Conservation (phyloP, 306 rosid species). For the apple (Malus domestica) region ASM211411v1 NC_041803.1:14697001-14697500, state of each 20-base stretch:
- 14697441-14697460: constrained; percentile 87
- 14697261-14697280: constrained; percentile 67
- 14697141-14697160: constrained; percentile 2
- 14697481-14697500: constrained; percentile 22
- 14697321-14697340: constrained; percentile 87
- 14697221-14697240: constrained; percentile 79
- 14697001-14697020: constrained; percentile 86
- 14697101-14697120: background rate
- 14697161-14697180: constrained; percentile 51
- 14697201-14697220: constrained; percentile 89
- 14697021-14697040: constrained; percentile 81
- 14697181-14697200: constrained; percentile 73
- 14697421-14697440: constrained; percentile 92
- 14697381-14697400: constrained; percentile 57
- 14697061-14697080: constrained; percentile 82
- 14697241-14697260: constrained; percentile 64
- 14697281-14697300: constrained; percentile 59
- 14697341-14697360: constrained; percentile 77
- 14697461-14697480: constrained; percentile 57
- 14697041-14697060: constrained; percentile 81
- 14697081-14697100: constrained; percentile 76
- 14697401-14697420: constrained; percentile 58
- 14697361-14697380: constrained; percentile 68
- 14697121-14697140: background rate
- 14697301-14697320: constrained; percentile 88